Base-by-base conservation (phyloP, 2,329 filamentous ascomycete genomes). In the Hypoxylon sp. region DNA sequence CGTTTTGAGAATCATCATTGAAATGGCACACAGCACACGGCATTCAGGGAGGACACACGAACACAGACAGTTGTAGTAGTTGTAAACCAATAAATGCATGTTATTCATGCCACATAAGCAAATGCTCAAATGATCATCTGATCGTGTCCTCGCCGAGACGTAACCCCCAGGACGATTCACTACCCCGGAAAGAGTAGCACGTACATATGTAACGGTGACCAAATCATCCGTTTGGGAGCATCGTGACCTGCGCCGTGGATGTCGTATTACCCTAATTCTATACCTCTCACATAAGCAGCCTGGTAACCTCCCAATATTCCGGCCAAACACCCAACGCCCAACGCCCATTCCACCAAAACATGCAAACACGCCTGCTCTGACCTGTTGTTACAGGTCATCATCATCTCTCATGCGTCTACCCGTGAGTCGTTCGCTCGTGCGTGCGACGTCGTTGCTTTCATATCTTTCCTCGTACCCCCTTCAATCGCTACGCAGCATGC, bases 401-500 rank as follows among this genome's bases (percentile, higher is more conserved):
- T 57, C 56, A 22, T 51, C 22, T 51, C 22, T 20, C 1, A 56
- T n/a, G 32, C 56, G 47, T 58, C 49, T 39, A 15, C 41, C 50
- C 57, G 34, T 53, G 46, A 56, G 17, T 65, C 37, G 44, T n/a
- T 41, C 44, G 19, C n/a, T 34, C 22, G 11, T 34, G 51, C 7
- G 37, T 15, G 24, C 32, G 47, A 24, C 8, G 20, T 50, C 15
- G 20, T 26, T 26, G n/a, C n/a, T 7, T 26, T 7, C 24, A 26
- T 26, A 26, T 26, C 24, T 26, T 26, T 26, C 7, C 24, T 19
- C 32, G 20, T 10, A 32, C 30, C 48, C 22, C 4, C 11, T 37
- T 70, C 39, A 97, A 77, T 98, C 95, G 75, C 93, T 97, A 80
- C 90, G 90, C 81, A 98, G 80, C 94, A 99, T 99, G 78, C 93